phyloP scores from a whole-genome alignment of 2,329 filamentous ascomycete species.

The Coniochaeta hoffmannii region DNA sequence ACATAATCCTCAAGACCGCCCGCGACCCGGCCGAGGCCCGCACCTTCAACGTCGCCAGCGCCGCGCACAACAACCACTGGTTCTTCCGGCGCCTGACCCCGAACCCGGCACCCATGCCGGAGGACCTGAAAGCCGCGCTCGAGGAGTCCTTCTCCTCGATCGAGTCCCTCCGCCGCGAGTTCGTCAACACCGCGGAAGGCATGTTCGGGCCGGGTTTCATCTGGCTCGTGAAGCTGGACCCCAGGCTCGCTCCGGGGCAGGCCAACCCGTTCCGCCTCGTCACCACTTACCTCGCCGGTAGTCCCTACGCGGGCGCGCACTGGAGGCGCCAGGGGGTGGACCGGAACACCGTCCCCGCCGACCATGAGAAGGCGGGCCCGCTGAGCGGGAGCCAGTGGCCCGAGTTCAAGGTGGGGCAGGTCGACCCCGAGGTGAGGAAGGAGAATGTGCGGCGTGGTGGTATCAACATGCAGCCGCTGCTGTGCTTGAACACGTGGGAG shows the following conservation, averaged over 20 bases:
- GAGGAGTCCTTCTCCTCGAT: slow-evolving; percentile 70
- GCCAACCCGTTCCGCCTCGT: slow-evolving; percentile 55
- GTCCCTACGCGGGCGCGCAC: slow-evolving; percentile 79
- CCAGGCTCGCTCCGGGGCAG: slow-evolving; percentile 27
- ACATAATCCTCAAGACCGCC: slow-evolving; percentile 67
- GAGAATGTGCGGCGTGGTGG: slow-evolving; percentile 53
- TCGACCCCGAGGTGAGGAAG: slow-evolving; percentile 18
- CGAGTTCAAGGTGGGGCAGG: slow-evolving; percentile 6
- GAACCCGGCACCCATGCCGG: slow-evolving; percentile 37
- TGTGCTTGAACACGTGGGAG: slow-evolving; percentile 96
- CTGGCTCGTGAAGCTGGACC: slow-evolving; percentile 91
- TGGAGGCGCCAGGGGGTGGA: slow-evolving; percentile 64
- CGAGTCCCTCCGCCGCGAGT: slow-evolving; percentile 72
- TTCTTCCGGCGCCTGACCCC: slow-evolving; percentile 59
- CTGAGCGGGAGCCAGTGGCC: slow-evolving; percentile 27
- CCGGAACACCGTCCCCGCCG: slow-evolving; percentile 54
- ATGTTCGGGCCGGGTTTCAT: slow-evolving; percentile 98
- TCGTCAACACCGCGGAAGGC: slow-evolving; percentile 70
- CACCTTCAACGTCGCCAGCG: slow-evolving; percentile 92
- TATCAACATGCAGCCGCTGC: slow-evolving; percentile 62
- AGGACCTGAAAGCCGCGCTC: slow-evolving; percentile 50
- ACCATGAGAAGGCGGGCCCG: slow-evolving; percentile 20
- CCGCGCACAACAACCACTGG: slow-evolving; percentile 86
- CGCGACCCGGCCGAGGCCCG: slow-evolving; percentile 71
- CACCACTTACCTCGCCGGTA: slow-evolving; percentile 84